Conservation (phyloP, 805 yeast species). For the Candida methanosorbosa region DNA sequence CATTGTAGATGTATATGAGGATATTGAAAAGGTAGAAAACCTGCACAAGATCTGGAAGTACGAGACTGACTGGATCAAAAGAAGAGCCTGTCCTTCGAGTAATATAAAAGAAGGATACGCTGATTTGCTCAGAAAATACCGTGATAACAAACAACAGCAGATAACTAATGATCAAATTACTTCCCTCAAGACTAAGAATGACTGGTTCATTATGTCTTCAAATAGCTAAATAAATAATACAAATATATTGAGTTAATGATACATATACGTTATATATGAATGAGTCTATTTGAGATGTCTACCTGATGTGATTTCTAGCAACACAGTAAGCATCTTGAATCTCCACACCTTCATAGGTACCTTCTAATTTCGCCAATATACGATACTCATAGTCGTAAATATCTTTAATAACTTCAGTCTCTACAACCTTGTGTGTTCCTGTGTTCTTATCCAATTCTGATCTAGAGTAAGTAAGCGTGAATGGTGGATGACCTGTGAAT, state of each 20-base stretch:
- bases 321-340: slow-evolving; percentile 79
- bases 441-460: slow-evolving; percentile 30
- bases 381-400: slow-evolving; percentile 63
- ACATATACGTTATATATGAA: too few relatives aligned
- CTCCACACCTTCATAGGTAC: slow-evolving; percentile 87
- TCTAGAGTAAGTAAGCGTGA: slow-evolving; percentile 75
- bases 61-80: background rate
- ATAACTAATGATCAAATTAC: too few relatives aligned
- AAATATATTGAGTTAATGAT: too few relatives aligned
- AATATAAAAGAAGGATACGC: background rate
- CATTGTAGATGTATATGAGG: too few relatives aligned
- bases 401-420: slow-evolving; percentile 55
- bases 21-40: too few relatives aligned
- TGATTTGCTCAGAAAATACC: background rate
- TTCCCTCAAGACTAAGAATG: too few relatives aligned
- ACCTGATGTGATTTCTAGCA: slow-evolving; percentile 22
- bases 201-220: too few relatives aligned
- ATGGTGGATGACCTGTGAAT: slow-evolving; percentile 87
- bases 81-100: background rate
- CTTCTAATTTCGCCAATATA: slow-evolving; percentile 76
- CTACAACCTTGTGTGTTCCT: slow-evolving; percentile 31
- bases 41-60: too few relatives aligned
- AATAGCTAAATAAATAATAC: too few relatives aligned
- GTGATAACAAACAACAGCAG: too few relatives aligned
- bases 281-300: too few relatives aligned